Conservation (phyloP, 2,329 filamentous ascomycete genomes). For the Chrysoporthe cubensis region DNA sequence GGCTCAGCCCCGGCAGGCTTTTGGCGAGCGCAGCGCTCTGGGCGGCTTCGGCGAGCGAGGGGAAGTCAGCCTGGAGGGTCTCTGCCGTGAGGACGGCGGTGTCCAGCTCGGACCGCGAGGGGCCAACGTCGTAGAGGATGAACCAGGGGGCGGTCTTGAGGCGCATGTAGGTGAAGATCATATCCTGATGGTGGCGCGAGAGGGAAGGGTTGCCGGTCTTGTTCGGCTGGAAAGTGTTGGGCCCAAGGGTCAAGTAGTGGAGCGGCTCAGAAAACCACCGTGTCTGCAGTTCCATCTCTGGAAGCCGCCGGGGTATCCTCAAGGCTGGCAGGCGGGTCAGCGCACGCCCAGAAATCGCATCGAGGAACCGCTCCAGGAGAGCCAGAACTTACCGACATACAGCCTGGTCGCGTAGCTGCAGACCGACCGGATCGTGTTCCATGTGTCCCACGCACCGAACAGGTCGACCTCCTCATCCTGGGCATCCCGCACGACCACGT, state of each 20-base stretch:
- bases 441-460: constrained; percentile 88
- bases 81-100: constrained; percentile 38
- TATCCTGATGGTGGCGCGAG: constrained; percentile 61
- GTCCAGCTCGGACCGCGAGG: constrained; percentile 42
- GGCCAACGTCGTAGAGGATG: constrained; percentile 65
- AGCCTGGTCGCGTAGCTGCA: constrained; percentile 85
- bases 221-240: constrained; percentile 62
- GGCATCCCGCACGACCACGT: constrained; percentile 23
- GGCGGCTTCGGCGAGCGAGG: constrained; percentile 69
- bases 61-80: constrained; percentile 59
- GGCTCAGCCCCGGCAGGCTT: constrained; percentile 48
- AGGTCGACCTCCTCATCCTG: constrained; percentile 60
- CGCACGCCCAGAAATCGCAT: too few relatives aligned
- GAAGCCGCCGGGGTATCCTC: constrained; percentile 61
- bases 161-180: constrained; percentile 67
- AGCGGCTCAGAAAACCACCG: constrained; percentile 73
- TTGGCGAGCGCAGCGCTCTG: constrained; percentile 45
- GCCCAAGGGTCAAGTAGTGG: constrained; percentile 61
- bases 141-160: constrained; percentile 67
- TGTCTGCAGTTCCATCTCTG: constrained; percentile 63
- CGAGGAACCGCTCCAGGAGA: too few relatives aligned
- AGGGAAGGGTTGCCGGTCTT: constrained; percentile 65
- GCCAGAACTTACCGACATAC: constrained; percentile 73
- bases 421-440: constrained; percentile 83
- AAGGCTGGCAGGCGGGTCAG: constrained; percentile 44